These are phyloP conservation scores for Neohortaea acidophila DNA, from an alignment of 495 filamentous ascomycete species.

Conservation along the genomic window DNA sequence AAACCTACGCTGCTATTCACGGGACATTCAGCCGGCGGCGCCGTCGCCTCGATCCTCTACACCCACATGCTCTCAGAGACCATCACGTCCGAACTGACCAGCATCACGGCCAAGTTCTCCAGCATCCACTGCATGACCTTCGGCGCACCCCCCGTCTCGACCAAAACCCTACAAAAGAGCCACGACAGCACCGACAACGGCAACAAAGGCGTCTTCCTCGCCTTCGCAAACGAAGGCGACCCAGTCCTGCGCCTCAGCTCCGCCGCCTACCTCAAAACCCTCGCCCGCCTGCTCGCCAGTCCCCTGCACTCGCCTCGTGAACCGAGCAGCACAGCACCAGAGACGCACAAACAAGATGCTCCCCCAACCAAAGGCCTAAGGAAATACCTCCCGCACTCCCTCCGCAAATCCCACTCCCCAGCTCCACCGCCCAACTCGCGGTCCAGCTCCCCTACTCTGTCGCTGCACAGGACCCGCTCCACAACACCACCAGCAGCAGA, in stretches of 20 bases:
- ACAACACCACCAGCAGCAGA: conserved; percentile 1
- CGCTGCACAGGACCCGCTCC: neutral
- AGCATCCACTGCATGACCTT: conserved; percentile 71
- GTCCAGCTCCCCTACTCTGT: no score
- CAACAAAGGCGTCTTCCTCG: conserved; percentile 59
- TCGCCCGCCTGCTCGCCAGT: conserved; percentile 52
- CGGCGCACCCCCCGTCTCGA: conserved; percentile 59
- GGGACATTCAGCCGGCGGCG: conserved; percentile 71
- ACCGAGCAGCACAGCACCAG: conserved; percentile 35
- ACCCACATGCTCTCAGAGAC: conserved; percentile 54
- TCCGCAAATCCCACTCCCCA: no score
- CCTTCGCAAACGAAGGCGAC: conserved; percentile 74
- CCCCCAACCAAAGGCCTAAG: neutral
- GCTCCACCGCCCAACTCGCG: no score
- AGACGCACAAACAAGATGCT: conserved; percentile 27
- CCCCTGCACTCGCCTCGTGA: no score
- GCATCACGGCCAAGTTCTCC: conserved; percentile 51
- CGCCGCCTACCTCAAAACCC: conserved; percentile 47
- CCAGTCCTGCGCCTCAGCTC: conserved; percentile 61
- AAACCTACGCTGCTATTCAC: conserved; percentile 56
- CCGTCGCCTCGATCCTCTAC: conserved; percentile 62
- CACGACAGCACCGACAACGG: conserved; percentile 41
- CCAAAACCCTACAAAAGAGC: conserved; percentile 50
- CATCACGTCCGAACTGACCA: conserved; percentile 48
- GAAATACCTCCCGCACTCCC: no score